Evolutionary conservation across 139 green algal genomes (phyloP).

Genomic region (Diplosphaera chodatii): DNA sequence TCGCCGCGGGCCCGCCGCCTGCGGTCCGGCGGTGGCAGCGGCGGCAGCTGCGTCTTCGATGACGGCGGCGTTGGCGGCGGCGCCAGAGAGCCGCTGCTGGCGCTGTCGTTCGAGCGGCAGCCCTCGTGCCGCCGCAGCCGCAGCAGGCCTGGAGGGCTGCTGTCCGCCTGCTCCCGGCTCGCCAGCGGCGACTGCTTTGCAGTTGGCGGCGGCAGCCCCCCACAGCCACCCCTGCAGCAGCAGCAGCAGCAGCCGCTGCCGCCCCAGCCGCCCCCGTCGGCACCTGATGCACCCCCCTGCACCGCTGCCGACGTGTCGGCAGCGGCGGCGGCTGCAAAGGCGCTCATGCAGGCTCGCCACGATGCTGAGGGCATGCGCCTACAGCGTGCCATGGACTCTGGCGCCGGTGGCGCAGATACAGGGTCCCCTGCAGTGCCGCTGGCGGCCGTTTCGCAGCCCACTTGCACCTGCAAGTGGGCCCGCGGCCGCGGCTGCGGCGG

Average conservation of each 20-base stretch:
- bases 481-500: neutral
- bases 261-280: too few species aligned
- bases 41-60: neutral
- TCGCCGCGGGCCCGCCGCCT: too few species aligned
- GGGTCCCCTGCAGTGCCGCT: too few species aligned
- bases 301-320: too few species aligned
- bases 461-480: neutral
- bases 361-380: neutral
- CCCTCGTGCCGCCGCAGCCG: too few species aligned
- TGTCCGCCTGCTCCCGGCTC: neutral
- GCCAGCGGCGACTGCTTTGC: neutral
- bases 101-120: neutral
- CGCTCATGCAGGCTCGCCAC: neutral
- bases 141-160: neutral
- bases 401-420: too few species aligned
- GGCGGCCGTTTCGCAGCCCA: too few species aligned
- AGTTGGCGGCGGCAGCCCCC: too few species aligned
- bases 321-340: neutral
- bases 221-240: too few species aligned
- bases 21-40: neutral
- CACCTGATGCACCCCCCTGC: too few species aligned
- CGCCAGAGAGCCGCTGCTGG: neutral
- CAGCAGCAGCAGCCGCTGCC: too few species aligned
- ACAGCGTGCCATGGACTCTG: neutral
- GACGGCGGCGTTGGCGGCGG: too few species aligned